Conservation (phyloP, 768 basidiomycete species). For the Kwoniella bestiolae region DNA sequence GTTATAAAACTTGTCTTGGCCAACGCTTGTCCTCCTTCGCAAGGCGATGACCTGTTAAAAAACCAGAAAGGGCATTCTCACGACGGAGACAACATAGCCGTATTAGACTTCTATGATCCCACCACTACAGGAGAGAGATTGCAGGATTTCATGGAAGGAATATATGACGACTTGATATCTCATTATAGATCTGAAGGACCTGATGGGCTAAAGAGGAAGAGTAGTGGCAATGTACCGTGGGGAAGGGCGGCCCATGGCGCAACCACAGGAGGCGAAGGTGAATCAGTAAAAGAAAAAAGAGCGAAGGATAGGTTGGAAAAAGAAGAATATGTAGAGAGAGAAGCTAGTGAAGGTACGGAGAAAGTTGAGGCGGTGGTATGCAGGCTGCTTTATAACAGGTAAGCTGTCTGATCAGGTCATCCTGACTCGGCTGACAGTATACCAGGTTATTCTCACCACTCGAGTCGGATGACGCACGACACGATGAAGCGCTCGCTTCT, state of each 20-base stretch:
- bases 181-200: constrained; percentile 50
- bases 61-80: constrained; percentile 33
- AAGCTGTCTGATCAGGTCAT: constrained; percentile 34
- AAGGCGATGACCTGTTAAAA: constrained; percentile 46
- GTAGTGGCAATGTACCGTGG: constrained; percentile 37
- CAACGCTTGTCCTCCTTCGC: constrained; percentile 20
- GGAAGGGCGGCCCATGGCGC: constrained; percentile 32
- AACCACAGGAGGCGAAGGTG: constrained; percentile 44
- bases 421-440: neutral
- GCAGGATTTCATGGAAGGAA: constrained; percentile 71
- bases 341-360: constrained; percentile 67
- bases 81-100: constrained; percentile 12
- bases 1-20: constrained; percentile 42
- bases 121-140: constrained; percentile 62
- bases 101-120: constrained; percentile 52
- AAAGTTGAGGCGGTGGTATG: constrained; percentile 74
- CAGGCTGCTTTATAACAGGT: constrained; percentile 82
- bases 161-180: constrained; percentile 68
- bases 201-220: constrained; percentile 36
- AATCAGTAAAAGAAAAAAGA: constrained; percentile 55
- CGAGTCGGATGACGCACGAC: constrained; percentile 75
- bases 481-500: constrained; percentile 86
- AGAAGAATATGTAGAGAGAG: constrained; percentile 59
- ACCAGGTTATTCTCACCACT: constrained; percentile 78
- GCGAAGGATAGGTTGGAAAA: constrained; percentile 48